These are phyloP conservation scores for Neofusicoccum kwambonambiense DNA, from an alignment of 2,329 filamentous ascomycete species.

Conservation along the genomic window DNA sequence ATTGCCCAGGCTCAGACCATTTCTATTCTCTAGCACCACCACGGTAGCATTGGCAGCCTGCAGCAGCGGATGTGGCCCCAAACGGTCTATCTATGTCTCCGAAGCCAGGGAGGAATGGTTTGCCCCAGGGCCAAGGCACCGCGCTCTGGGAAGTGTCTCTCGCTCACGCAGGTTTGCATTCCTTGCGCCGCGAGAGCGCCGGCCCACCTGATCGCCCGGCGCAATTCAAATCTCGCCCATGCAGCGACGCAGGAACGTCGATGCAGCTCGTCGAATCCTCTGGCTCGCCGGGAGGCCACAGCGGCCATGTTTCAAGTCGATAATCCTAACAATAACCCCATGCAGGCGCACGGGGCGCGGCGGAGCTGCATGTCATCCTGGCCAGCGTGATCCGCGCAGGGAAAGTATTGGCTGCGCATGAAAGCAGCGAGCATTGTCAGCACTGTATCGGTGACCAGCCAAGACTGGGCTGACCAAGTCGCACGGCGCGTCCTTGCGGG, in stretches of 20 bases:
- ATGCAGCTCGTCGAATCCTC: slow-evolving; percentile 14
- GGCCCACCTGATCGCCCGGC: slow-evolving; percentile 23
- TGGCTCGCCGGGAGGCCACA: slow-evolving; percentile 7
- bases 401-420: slow-evolving; percentile 27
- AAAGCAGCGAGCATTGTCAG: slow-evolving; percentile 30
- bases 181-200: slow-evolving; percentile 36
- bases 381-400: slow-evolving; percentile 19
- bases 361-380: slow-evolving; percentile 26
- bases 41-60: slow-evolving; percentile 49
- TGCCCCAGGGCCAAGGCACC: slow-evolving; percentile 38
- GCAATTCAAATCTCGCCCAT: slow-evolving; percentile 29
- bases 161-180: slow-evolving; percentile 37
- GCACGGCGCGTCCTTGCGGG: slow-evolving; percentile 30
- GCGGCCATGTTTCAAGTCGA: slow-evolving; percentile 33
- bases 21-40: slow-evolving; percentile 40
- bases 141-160: slow-evolving; percentile 27
- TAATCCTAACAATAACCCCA: slow-evolving; percentile 34
- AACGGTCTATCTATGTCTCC: slow-evolving; percentile 42
- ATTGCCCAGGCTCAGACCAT: slow-evolving; percentile 47
- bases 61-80: slow-evolving; percentile 46
- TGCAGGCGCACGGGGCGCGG: slow-evolving; percentile 37
- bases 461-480: slow-evolving; percentile 26
- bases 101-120: slow-evolving; percentile 39
- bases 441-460: slow-evolving; percentile 26
- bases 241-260: slow-evolving; percentile 40